A percentile compares a stretch with the other conserved stretches of the same genome.
Conservation (phyloP, 2,329 filamentous ascomycete species). For the Cytospora schulzeri region DNA sequence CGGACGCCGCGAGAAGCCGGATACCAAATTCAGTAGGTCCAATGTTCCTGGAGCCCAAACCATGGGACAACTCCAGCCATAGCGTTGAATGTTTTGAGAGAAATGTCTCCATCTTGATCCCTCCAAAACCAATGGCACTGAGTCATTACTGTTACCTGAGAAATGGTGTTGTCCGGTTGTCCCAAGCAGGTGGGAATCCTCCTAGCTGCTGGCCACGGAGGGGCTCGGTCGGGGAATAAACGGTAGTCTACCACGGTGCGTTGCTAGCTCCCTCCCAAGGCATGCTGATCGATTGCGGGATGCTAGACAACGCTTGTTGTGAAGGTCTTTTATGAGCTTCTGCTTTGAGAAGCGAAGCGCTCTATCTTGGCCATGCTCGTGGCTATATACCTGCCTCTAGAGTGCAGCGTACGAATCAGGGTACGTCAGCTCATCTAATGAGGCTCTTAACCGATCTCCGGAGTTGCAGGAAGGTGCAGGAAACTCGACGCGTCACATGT, state of each 20-base stretch:
- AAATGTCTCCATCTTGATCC: not conserved
- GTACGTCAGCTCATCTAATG: constrained; percentile 9
- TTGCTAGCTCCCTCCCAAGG: not conserved
- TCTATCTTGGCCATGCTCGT: not conserved
- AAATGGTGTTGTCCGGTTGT: not conserved
- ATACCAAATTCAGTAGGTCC: not conserved
- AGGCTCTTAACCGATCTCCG: not conserved
- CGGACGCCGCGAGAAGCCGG: constrained; percentile 7
- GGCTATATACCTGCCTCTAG: constrained; percentile 20
- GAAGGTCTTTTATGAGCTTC: constrained; percentile 13
- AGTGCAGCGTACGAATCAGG: constrained; percentile 17
- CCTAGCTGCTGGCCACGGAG: not conserved
- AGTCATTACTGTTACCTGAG: not conserved
- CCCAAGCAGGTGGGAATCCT: not conserved
- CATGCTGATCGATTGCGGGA: not conserved
- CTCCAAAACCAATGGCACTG: not conserved
- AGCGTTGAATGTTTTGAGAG: not conserved
- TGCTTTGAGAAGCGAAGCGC: constrained; percentile 11
- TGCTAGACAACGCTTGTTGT: constrained; percentile 3
- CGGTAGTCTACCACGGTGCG: not conserved
- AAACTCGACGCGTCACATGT: not conserved
- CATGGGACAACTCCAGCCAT: not conserved
- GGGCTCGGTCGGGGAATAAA: not conserved
- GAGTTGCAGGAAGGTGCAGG: not conserved
- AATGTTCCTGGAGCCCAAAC: not conserved